Evolutionary conservation across 2,329 filamentous ascomycete species (phyloP).

Genomic region (Didymosphaeria variabile): DNA sequence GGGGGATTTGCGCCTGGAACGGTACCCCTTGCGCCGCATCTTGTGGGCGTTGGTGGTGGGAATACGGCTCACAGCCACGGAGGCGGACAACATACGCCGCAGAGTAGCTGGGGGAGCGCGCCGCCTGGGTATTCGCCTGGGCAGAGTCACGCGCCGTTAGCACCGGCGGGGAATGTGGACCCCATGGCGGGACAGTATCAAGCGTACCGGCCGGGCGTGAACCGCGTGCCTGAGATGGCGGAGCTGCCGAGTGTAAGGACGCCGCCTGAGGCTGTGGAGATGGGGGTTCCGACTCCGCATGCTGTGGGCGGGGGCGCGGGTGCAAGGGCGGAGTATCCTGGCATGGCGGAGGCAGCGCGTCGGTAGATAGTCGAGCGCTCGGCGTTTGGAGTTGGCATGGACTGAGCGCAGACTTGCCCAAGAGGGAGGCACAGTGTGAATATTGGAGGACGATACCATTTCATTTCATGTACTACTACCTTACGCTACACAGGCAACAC

Average conservation of each 20-base stretch:
- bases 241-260: slow-evolving; percentile 26
- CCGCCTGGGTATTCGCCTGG: slow-evolving; percentile 43
- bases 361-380: background rate
- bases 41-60: slow-evolving; percentile 44
- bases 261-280: slow-evolving; percentile 34
- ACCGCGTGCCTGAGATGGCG: slow-evolving; percentile 25
- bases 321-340: slow-evolving; percentile 10
- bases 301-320: too few species aligned
- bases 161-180: background rate
- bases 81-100: slow-evolving; percentile 18
- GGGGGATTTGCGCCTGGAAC: slow-evolving; percentile 36
- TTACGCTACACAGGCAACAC: background rate
- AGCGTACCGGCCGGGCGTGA: slow-evolving; percentile 19
- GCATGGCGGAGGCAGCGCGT: slow-evolving; percentile 1
- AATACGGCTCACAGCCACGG: too few species aligned
- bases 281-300: slow-evolving; percentile 19
- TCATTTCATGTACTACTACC: background rate
- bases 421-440: background rate
- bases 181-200: background rate
- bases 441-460: background rate
- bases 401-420: background rate
- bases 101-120: slow-evolving; percentile 35
- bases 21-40: slow-evolving; percentile 37
- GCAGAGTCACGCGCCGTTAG: slow-evolving; percentile 22
- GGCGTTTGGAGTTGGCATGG: background rate